Conservation (phyloP, 2,329 filamentous ascomycete genomes). For the Sporothrix variecibatus region DNA sequence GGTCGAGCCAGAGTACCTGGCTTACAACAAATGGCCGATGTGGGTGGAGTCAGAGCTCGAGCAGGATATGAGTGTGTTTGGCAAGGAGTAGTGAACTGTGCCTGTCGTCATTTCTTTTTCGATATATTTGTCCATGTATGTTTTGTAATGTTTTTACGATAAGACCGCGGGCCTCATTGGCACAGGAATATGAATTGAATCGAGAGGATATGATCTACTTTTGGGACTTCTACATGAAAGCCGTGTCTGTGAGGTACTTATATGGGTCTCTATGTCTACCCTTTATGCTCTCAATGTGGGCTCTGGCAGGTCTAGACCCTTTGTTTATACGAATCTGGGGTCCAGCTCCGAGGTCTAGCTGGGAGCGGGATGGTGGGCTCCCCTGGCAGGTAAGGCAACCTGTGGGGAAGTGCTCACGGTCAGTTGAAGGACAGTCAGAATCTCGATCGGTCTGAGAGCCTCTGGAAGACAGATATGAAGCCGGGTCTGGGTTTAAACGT, state of each 20-base stretch:
- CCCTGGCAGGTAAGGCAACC: background rate
- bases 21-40: constrained; percentile 55
- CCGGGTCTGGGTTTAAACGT: background rate
- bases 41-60: constrained; percentile 57
- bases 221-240: background rate
- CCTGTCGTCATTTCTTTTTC: background rate
- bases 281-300: background rate
- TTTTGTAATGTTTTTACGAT: background rate
- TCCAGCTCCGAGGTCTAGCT: background rate
- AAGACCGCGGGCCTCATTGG: background rate
- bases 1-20: constrained; percentile 47
- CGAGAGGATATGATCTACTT: background rate
- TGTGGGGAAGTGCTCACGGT: background rate
- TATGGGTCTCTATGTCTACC: background rate
- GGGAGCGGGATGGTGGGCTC: background rate
- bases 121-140: background rate
- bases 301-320: background rate
- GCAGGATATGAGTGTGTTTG: constrained; percentile 50
- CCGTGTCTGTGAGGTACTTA: background rate
- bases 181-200: background rate
- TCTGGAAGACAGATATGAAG: background rate
- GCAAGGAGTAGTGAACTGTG: constrained; percentile 32
- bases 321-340: background rate
- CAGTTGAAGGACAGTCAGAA: background rate
- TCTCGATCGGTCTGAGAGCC: background rate